Base-by-base conservation (phyloP, 257 asterid species). In the Petunia axillaris region DNA sequence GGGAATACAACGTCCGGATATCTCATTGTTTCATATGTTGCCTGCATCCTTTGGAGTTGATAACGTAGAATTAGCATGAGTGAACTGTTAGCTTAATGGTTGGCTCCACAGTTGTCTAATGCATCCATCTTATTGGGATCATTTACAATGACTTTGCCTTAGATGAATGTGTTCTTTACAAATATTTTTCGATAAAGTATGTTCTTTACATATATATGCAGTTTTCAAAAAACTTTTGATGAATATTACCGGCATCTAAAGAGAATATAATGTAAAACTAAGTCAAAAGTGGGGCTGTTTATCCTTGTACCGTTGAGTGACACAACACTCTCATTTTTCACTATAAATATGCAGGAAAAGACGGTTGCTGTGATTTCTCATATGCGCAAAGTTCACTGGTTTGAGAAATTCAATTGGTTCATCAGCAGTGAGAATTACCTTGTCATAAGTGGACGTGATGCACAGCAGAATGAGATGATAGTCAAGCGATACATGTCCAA, bases 371-470 rank as follows among this genome's bases (percentile, higher is more conserved):
- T 93, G 80, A 93, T 96, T 84, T 89, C 98, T 54, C 98, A 94
- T 87, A 96, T 96, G 88, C 98, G 98, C 60, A 96, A 91, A 89
- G 97, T 94, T 86, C 99, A 94, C 86, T 96, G 99, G 99, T 96
- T 96, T 90, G 99, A 96, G 87, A 96, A 96, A 84, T 96, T 96
- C 89, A 94, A 93, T 85, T 96, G 99, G 99, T 96, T 96, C 88
- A 85, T 96, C 87, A 96, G 97, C 91, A 96, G 98, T 66, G 99
- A 96, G 89, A 96, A 96, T 88, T 96, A 96, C 90, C 89, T 96
- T 81, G 87, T 96, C 85, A 88, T 94, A 82, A 96, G 99, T 83
- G 99, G 99, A 55, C 91, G 97, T 71, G 99, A 96, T 89, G 99
- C 98, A 77, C 98, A 94, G 75, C 99, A 96, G 80, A 96, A 96